Base-by-base conservation (phyloP, 139 green algal genomes). In the Chlorella sp. region DNA sequence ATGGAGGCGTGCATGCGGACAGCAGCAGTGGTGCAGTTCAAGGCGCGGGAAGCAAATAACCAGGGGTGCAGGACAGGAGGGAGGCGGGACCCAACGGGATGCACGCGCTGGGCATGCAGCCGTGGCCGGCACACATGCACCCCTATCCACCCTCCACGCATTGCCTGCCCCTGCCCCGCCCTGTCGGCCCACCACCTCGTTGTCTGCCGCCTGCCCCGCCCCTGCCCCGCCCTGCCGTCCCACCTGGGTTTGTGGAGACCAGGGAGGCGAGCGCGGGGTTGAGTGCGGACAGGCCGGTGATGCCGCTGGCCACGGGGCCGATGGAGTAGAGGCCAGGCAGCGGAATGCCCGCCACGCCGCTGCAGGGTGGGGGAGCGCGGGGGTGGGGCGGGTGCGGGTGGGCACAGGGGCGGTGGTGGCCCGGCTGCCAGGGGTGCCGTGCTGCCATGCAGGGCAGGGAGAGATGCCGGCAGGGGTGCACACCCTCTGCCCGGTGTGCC, bases 231-330 rank as follows among this genome's bases (percentile, higher is more conserved):
- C 22, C 64, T 26, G 24, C 64, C 34, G 19, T 15, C 66, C 11
- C 83, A 79, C 83, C 80, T 12, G 93, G 93, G 80, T 94, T 94
- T 75, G 71, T 90, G 36, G 92, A 37, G 32, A 93, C 64, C 39
- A 92, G 89, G 28, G 90, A 66, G 19, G 92, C 88, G 39, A 94
- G 83, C 18, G 86, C 61, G 39, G 93, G 90, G 83, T 94, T 93
- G 40, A 95, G 86, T 32, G 92, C 92, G 2, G 93, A 88, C 40
- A 94, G 81, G 11, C 93, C 93, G 42, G 92, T 85, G 75, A 95
- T 91, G 73, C 90, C 90, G 34, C 89, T 89, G 87, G 77, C 36
- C 83, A 94, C 81, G 75, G 92, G 93, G 4, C 66, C 48, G 16
- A 78, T 88, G 28, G 73, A 89, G 81, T 94, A 94, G 77, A 94